Conservation (phyloP, 1,284 basidiomycete species). For the Papiliotrema nemorosa region DNA sequence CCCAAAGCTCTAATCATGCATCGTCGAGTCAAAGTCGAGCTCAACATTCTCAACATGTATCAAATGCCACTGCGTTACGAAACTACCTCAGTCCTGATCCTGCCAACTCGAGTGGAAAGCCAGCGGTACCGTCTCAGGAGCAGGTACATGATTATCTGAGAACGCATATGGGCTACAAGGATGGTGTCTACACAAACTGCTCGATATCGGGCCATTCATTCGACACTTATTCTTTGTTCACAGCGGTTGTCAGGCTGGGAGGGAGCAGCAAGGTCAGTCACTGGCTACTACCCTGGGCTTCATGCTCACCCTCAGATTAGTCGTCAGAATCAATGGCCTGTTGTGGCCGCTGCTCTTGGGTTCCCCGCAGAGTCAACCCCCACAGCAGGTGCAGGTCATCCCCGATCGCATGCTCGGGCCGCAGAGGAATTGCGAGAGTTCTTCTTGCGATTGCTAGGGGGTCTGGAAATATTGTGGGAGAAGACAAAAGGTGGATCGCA, state of each 20-base stretch:
- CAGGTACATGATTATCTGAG: conserved; percentile 27
- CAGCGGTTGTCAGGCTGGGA: conserved; percentile 16
- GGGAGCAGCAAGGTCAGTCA: conserved; percentile 11
- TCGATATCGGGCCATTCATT: conserved; percentile 14
- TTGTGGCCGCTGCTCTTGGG: conserved; percentile 14
- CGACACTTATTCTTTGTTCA: conserved; percentile 24
- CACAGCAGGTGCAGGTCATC: conserved; percentile 1
- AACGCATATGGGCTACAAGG: conserved; percentile 10
- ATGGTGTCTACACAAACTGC: conserved; percentile 17
- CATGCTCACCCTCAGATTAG: conserved; percentile 11
- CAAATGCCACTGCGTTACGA: neutral
- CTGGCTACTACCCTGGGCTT: neutral
- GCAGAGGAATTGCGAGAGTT: conserved; percentile 13
- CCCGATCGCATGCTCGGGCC: neutral
- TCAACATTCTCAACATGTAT: too few relatives aligned
- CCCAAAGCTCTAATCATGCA: neutral
- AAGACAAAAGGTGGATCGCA: conserved; percentile 11
- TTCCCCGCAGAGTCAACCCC: conserved; percentile 8
- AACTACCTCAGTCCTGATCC: neutral
- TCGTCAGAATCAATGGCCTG: conserved; percentile 17
- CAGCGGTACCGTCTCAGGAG: conserved; percentile 20
- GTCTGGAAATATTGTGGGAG: conserved; percentile 29
- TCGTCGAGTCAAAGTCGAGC: neutral
- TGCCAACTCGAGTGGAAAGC: too few relatives aligned
- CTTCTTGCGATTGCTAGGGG: conserved; percentile 17